Evolutionary conservation across 768 basidiomycete genomes (phyloP), one percentile per base, ranked within the genome.

Genomic region (Boletus rubropictus): DNA sequence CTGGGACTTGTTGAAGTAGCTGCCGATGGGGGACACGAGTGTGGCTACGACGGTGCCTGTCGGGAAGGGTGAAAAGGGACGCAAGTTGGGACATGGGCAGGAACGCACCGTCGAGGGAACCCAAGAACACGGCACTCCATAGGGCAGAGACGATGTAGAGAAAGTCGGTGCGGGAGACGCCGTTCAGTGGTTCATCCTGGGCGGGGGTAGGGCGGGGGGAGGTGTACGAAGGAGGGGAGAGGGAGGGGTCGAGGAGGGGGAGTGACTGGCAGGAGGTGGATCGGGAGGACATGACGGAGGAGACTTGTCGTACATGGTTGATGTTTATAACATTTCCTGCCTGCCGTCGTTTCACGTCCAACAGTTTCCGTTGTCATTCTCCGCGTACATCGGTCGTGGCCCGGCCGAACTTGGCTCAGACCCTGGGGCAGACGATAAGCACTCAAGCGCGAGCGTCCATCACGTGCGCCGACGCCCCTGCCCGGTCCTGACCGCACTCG

Each of bases 21-120:
- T 89, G 44, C 89, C 90, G 54, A 93, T 91, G 47, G 89, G 86
- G 34, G 84, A 79, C 49, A 89, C 70, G 41, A 93, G 76, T 2
- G 90, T 93, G 22, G 89, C 90, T 50, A 92, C 89, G 57, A 92
- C 83, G 5, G 89, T 91, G 55, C 86, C 87, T 64, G 40, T 33
- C 33, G 52, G 37, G 42, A 39, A 36, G 42, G 39, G 42, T 48
- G 34, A 28, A 40, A 21, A 25, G 25, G 2, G 42, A 48, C 9
- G 36, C 33, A 28, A 2, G 32, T 5, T n/a, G 49, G 34, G 40
- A 42, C n/a, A 53, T 45, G 41, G 15, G n/a, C 18, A 32, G 41
- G 36, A 33, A 64, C 73, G 48, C 63, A 86, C 89, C 89, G 63
- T 92, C 89, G 58, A 93, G 76, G 35, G 90, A 88, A 58, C 86